These are phyloP conservation scores for Ogataea zsoltii DNA, from an alignment of 805 yeast species.

Conservation along the genomic window DNA sequence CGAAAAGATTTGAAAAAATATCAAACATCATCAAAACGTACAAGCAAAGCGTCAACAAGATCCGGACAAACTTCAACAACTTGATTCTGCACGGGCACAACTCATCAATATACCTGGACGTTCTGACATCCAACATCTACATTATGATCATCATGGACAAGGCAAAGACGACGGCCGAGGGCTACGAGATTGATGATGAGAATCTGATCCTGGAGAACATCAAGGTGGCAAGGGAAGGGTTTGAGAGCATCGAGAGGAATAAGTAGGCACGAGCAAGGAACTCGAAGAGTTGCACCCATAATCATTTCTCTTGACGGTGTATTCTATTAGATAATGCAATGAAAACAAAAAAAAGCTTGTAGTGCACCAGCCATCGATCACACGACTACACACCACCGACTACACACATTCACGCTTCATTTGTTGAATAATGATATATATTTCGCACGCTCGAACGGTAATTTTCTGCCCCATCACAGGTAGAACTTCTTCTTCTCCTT, in stretches of 20 bases:
- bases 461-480: conserved; percentile 46
- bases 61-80: conserved; percentile 81
- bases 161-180: conserved; percentile 17
- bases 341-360: no score
- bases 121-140: conserved; percentile 37
- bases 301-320: background rate
- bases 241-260: conserved; percentile 34
- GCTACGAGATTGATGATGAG: conserved; percentile 33
- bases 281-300: no score
- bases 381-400: background rate
- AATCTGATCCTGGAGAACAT: conserved; percentile 36
- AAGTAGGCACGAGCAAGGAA: conserved; percentile 9
- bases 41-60: conserved; percentile 86
- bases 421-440: no score
- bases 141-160: conserved; percentile 40
- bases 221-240: conserved; percentile 35
- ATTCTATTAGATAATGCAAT: background rate
- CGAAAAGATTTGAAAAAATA: conserved; percentile 91
- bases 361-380: no score
- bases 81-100: conserved; percentile 61
- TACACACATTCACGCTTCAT: background rate
- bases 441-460: no score
- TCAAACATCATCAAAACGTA: conserved; percentile 92
- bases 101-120: conserved; percentile 37
- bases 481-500: conserved; percentile 92